phyloP scores from a whole-genome alignment of 768 basidiomycete genomes.

The Boletellus ananas region DNA sequence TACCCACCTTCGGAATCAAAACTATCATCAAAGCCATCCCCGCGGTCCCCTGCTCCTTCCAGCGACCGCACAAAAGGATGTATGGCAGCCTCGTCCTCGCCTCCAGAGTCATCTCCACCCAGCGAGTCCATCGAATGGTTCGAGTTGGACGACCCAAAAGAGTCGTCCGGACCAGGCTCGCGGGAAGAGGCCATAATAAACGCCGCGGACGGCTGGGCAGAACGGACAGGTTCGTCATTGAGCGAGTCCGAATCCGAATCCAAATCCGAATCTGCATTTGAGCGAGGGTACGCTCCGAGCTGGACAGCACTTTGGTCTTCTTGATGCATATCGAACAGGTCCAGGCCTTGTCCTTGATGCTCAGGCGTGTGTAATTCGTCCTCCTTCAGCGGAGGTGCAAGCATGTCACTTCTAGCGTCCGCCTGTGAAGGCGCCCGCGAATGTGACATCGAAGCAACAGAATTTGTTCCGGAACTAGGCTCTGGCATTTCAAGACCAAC shows the following conservation, averaged over 20 bases:
- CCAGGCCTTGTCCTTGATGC: constrained; percentile 17
- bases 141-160: constrained; percentile 47
- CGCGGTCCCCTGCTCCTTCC: constrained; percentile 31
- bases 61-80: constrained; percentile 56
- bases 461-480: constrained; percentile 21
- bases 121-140: constrained; percentile 59
- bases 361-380: constrained; percentile 22
- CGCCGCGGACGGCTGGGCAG: constrained; percentile 64
- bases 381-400: constrained; percentile 1
- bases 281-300: constrained; percentile 3
- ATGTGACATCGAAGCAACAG: constrained; percentile 12
- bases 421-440: constrained; percentile 8
- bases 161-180: constrained; percentile 31
- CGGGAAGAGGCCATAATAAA: constrained; percentile 59
- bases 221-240: constrained; percentile 49
- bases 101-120: constrained; percentile 37
- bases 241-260: constrained; percentile 63
- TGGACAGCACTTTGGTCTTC: constrained; percentile 20
- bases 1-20: constrained; percentile 45
- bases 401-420: background rate
- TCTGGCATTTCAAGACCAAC: constrained; percentile 48
- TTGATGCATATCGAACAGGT: constrained; percentile 26
- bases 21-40: constrained; percentile 49
- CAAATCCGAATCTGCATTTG: constrained; percentile 40
- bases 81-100: constrained; percentile 40